phyloP scores from a whole-genome alignment of 2,329 filamentous ascomycete species.

The Cordyceps cicadae region DNA sequence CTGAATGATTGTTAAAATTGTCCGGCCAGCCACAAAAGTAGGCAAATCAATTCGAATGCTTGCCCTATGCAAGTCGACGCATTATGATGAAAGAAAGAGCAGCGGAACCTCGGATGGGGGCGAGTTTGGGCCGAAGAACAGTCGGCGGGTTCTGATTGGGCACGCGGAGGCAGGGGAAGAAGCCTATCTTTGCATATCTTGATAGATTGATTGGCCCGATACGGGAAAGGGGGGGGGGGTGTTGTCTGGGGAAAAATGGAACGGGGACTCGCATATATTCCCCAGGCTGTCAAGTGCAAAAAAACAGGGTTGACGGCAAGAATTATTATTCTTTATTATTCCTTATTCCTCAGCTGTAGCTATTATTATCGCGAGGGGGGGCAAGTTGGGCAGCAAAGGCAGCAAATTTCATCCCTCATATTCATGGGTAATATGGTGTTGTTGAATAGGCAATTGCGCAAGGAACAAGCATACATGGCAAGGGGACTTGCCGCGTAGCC shows the following conservation, averaged over 20 bases:
- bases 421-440: too few relatives aligned
- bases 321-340: too few relatives aligned
- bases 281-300: not conserved
- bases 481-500: too few relatives aligned
- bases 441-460: too few relatives aligned
- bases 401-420: too few relatives aligned
- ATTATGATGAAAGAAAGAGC: not conserved
- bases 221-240: not conserved
- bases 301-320: not conserved
- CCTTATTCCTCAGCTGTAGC: not conserved
- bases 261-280: not conserved
- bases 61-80: too few relatives aligned
- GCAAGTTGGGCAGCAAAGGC: too few relatives aligned
- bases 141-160: not conserved
- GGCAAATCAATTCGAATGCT: too few relatives aligned
- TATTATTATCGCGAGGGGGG: not conserved
- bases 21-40: too few relatives aligned
- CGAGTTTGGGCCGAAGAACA: too few relatives aligned
- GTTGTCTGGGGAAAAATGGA: not conserved
- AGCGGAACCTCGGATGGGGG: not conserved
- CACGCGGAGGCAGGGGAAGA: not conserved
- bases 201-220: conserved; percentile 10
- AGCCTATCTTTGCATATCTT: conserved; percentile 9
- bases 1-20: too few relatives aligned
- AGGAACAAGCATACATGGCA: too few relatives aligned